Evolutionary conservation across 306 rosid species (phyloP).

Genomic region (Vicia sativa): DNA sequence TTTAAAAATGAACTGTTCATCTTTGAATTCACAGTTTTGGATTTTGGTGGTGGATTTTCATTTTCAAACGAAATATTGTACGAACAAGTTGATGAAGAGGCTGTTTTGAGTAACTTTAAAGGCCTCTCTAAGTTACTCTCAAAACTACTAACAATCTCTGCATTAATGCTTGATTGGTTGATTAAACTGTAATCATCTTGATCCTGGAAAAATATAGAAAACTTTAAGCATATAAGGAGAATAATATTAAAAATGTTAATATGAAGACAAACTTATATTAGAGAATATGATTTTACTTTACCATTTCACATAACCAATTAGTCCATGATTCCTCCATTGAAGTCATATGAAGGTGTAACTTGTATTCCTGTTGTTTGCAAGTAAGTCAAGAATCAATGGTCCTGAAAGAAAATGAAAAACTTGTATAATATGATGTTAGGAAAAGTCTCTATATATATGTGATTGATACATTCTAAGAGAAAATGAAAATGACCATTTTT

Average conservation of each 20-base stretch:
- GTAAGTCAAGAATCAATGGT: slow-evolving; percentile 1
- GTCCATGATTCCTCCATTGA: slow-evolving; percentile 59
- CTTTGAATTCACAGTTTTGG: slow-evolving; percentile 43
- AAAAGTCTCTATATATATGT: not conserved
- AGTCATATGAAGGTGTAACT: not conserved
- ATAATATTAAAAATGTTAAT: not conserved
- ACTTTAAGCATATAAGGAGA: not conserved
- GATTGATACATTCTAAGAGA: not conserved
- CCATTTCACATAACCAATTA: slow-evolving; percentile 66
- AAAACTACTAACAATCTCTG: slow-evolving; percentile 26
- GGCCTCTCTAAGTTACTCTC: slow-evolving; percentile 45
- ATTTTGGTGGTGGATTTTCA: slow-evolving; percentile 32
- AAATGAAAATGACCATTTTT: not conserved
- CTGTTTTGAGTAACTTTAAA: slow-evolving; percentile 22
- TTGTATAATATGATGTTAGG: too few species aligned
- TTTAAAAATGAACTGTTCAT: slow-evolving; percentile 25
- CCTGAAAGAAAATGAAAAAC: slow-evolving; percentile 15
- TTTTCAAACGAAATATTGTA: slow-evolving; percentile 58
- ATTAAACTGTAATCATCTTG: slow-evolving; percentile 48
- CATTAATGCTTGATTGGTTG: slow-evolving; percentile 32
- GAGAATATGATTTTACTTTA: slow-evolving; percentile 26
- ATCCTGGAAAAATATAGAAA: slow-evolving; percentile 43
- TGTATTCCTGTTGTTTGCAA: not conserved
- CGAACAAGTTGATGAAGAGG: slow-evolving; percentile 38
- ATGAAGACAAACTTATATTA: not conserved